Evolutionary conservation across 176 grass and related monocot genomes (phyloP).

Genomic region (Olyra latifolia): DNA sequence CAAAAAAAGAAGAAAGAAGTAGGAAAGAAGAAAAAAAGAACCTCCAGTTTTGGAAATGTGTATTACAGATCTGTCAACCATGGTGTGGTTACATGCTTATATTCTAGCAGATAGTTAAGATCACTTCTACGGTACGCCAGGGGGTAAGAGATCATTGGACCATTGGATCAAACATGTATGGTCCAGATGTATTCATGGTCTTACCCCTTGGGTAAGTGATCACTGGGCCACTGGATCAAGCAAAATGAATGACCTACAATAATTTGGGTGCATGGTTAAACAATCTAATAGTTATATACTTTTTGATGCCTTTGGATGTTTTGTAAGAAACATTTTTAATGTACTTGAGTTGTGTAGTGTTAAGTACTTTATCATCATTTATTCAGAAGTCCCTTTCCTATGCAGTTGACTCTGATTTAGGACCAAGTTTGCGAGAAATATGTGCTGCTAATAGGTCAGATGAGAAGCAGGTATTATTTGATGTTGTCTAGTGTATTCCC

Average conservation of each 20-base stretch:
- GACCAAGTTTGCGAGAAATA: constrained; percentile 80
- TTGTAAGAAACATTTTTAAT: background rate
- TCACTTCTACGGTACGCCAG: no score
- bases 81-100: constrained; percentile 3
- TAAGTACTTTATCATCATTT: constrained; percentile 11
- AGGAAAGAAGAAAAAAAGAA: background rate
- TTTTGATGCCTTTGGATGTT: constrained; percentile 18
- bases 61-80: background rate
- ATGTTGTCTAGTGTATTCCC: constrained; percentile 24
- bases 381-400: constrained; percentile 27
- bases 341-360: background rate
- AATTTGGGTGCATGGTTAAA: no score
- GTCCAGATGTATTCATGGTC: no score
- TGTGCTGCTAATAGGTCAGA: constrained; percentile 90
- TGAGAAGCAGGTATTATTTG: constrained; percentile 84
- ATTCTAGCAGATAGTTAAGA: background rate
- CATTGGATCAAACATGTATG: no score
- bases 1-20: background rate
- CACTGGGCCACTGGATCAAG: no score
- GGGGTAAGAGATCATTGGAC: no score
- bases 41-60: constrained; percentile 10
- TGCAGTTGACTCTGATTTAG: constrained; percentile 66
- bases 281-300: background rate
- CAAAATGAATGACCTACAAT: no score
- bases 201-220: no score